phyloP scores from a whole-genome alignment of 148 eudicot genomes.

The Diospyros lotus region DNA sequence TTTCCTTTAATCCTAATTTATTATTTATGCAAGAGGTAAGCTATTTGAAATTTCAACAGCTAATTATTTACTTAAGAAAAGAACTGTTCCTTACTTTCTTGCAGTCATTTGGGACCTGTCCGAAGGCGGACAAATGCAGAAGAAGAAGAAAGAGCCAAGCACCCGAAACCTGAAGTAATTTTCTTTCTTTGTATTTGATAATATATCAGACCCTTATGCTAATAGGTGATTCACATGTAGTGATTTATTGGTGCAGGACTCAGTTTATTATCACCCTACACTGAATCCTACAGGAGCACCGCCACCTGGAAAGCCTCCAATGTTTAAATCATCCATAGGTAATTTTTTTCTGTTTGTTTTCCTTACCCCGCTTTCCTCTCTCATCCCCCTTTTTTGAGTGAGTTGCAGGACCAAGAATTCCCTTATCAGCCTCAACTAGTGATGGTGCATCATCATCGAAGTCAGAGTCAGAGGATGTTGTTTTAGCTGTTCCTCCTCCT shows the following conservation, averaged over 20 bases:
- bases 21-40: neutral
- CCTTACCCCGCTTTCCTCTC: neutral
- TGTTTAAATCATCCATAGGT: conserved; percentile 97
- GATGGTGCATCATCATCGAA: conserved; percentile 49
- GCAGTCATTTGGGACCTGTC: conserved; percentile 92
- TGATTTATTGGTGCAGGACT: conserved; percentile 50
- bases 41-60: neutral
- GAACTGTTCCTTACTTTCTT: conserved; percentile 17
- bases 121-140: conserved; percentile 65
- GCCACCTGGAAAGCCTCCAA: conserved; percentile 97
- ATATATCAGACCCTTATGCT: neutral
- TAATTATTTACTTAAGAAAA: too few relatives aligned
- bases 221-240: conserved; percentile 6
- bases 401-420: conserved; percentile 68
- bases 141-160: conserved; percentile 81
- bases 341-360: neutral
- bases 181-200: neutral
- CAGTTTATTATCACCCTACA: conserved; percentile 93
- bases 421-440: conserved; percentile 52
- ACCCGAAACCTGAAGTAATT: conserved; percentile 83
- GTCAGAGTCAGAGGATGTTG: conserved; percentile 48
- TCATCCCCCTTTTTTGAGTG: conserved; percentile 9
- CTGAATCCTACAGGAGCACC: conserved; percentile 98
- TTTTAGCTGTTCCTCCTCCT: conserved; percentile 42
- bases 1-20: neutral